Evolutionary conservation across 257 asterid species (phyloP).

Genomic region (Ballota nigra): DNA sequence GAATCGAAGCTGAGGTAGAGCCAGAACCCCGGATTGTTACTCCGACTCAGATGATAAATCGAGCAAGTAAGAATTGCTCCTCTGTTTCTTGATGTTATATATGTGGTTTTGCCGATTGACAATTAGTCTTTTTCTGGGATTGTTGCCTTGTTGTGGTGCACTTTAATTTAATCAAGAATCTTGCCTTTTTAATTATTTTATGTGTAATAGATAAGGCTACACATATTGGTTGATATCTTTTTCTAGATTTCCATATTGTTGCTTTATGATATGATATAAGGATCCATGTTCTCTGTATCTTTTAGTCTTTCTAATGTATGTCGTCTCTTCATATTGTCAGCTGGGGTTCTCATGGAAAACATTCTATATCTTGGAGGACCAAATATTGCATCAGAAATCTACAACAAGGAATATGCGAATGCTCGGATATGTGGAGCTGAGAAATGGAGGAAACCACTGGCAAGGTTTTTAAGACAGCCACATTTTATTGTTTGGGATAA

Average conservation of each 20-base stretch:
- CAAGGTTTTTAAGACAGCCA: conserved; percentile 83
- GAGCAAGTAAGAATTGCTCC: conserved; percentile 63
- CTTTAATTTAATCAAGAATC: not conserved
- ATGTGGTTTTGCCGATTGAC: conserved; percentile 13
- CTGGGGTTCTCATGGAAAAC: conserved; percentile 74
- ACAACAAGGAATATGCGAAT: conserved; percentile 87
- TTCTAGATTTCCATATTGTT: not conserved
- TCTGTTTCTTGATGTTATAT: not conserved
- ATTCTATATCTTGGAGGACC: conserved; percentile 95
- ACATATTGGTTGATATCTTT: not conserved
- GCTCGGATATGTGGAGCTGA: conserved; percentile 91
- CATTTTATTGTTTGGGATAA: conserved; percentile 95
- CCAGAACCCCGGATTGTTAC: conserved; percentile 88
- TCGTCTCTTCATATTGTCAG: conserved; percentile 35
- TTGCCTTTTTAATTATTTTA: not conserved
- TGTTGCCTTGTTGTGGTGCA: not conserved
- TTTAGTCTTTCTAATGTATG: conserved; percentile 21
- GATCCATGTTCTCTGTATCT: not conserved
- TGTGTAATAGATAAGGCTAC: not conserved
- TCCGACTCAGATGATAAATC: conserved; percentile 92
- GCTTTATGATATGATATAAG: not conserved
- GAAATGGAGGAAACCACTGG: conserved; percentile 85
- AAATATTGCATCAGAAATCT: conserved; percentile 86
- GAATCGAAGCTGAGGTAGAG: conserved; percentile 86
- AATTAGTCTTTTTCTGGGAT: not conserved